These are phyloP conservation scores for Podaxis sp. DNA, from an alignment of 768 basidiomycete genomes.

Conservation along the genomic window DNA sequence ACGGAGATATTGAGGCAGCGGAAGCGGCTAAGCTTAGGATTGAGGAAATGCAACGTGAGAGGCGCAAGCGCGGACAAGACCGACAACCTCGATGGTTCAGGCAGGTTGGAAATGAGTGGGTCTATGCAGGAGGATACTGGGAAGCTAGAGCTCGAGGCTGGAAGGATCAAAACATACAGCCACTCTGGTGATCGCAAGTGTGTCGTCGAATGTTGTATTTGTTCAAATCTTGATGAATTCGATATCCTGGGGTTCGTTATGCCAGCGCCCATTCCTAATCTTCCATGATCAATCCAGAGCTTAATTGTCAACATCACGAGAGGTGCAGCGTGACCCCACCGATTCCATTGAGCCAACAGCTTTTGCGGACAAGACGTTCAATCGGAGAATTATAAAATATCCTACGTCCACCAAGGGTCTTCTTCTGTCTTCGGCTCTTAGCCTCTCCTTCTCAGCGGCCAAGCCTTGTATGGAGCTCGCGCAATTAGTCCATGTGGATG, in stretches of 20 bases:
- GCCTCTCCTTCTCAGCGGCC: not conserved
- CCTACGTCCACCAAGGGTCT: not conserved
- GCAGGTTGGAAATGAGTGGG: conserved; percentile 69
- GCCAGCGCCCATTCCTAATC: not conserved
- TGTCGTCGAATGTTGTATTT: not conserved
- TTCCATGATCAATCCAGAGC: not conserved
- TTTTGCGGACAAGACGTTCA: too few species aligned
- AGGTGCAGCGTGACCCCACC: not conserved
- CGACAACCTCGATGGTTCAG: conserved; percentile 74
- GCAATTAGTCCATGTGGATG: not conserved
- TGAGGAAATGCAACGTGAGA: conserved; percentile 75
- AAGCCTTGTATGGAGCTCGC: not conserved
- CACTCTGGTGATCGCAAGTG: conserved; percentile 58
- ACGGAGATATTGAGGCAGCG: conserved; percentile 68
- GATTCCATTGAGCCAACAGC: not conserved
- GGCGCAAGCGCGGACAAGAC: conserved; percentile 62
- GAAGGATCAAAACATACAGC: conserved; percentile 47
- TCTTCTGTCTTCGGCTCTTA: not conserved
- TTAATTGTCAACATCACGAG: not conserved
- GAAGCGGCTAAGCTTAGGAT: conserved; percentile 71
- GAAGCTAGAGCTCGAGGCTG: conserved; percentile 67
- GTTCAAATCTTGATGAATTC: not conserved
- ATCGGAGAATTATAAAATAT: conserved; percentile 2
- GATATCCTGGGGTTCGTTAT: not conserved
- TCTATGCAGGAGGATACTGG: conserved; percentile 82